Base-by-base conservation (phyloP, 139 green algal species). In the Coelastrella sp. region DNA sequence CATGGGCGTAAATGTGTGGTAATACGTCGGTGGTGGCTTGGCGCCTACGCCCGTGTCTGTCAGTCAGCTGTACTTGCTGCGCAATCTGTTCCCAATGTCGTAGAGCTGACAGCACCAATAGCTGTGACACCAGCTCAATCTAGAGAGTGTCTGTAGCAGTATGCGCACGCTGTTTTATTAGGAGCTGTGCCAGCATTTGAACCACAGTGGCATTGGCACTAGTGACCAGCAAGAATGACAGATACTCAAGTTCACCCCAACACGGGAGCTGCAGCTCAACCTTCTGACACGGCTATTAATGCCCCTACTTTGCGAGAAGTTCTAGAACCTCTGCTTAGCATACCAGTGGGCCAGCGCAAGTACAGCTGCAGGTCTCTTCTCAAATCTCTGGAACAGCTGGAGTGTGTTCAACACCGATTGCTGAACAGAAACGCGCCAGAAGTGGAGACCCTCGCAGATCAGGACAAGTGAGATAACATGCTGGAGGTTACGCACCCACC, bases 381-480 rank as follows among this genome's bases (percentile, higher is more conserved):
- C 11, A 66, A 43, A n/a, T 84, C 60, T 43, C 32, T 84, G 40
- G 41, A 63, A 15, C 78, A 84, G n/a, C 45, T 84, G 40, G 78
- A 84, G 41, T 1, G 9, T 34, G 62, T 76, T 23, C 13, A 75
- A 30, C 25, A 84, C 25, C 23, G 23, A 19, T 40, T 84, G 15
- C 40, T 35, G 25, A 41, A 75, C 38, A 69, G 78, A 30, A 84
- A 84, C 40, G 19, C 38, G 2, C 78, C 62, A n/a, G 41, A 63
- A 7, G 57, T 48, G 41, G 78, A 84, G 60, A 34, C 41, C n/a
- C 60, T 84, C 4, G 78, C 60, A 19, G 78, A 84, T 69, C 60
- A 77, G 60, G 78, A 84, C 41, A 84, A 21, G 78, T 84, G 34
- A 43, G 59, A n/a, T n/a, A n/a, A n/a, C n/a, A n/a, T n/a, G n/a